Conservation (phyloP, 805 yeast genomes). For the baker's yeast (Saccharomyces cerevisiae) region DNA sequence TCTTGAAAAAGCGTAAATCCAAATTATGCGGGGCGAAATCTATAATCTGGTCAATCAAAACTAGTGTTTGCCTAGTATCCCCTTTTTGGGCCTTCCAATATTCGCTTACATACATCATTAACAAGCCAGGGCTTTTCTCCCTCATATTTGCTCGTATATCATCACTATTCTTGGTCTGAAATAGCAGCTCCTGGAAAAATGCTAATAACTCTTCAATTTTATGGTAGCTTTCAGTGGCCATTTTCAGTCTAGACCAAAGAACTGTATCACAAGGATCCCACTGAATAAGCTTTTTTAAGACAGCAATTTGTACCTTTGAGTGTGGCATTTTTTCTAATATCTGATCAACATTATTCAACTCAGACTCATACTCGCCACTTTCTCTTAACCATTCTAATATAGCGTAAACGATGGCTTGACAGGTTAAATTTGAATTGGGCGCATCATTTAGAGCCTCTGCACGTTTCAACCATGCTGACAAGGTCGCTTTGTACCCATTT, state of each 20-base stretch:
- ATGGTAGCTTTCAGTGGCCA: conserved; percentile 28
- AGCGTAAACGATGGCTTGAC: conserved; percentile 39
- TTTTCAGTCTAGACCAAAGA: conserved; percentile 43
- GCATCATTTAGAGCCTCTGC: conserved; percentile 47
- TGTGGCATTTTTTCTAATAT: conserved; percentile 5
- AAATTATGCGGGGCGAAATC: conserved; percentile 38
- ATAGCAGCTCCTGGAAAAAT: conserved; percentile 48
- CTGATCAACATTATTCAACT: conserved; percentile 16
- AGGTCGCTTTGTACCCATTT: conserved; percentile 32
- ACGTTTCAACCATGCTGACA: conserved; percentile 46
- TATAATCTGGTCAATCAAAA: conserved; percentile 43
- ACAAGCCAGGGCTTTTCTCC: conserved; percentile 43
- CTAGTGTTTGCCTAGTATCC: conserved; percentile 45
- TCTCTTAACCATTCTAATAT: conserved; percentile 33
- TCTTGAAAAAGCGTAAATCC: conserved; percentile 62
- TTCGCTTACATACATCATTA: conserved; percentile 68
- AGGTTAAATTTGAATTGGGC: conserved; percentile 35
- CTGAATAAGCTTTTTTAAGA: conserved; percentile 35
- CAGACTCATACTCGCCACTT: conserved; percentile 23
- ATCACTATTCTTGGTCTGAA: conserved; percentile 3
- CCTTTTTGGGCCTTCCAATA: conserved; percentile 40
- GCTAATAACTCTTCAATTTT: conserved; percentile 30
- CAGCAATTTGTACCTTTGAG: conserved; percentile 34
- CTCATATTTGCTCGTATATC: conserved; percentile 24
- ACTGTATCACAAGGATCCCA: conserved; percentile 39